Conservation (phyloP, 768 basidiomycete species). For the Rhodosporidiobolus sp. region DNA sequence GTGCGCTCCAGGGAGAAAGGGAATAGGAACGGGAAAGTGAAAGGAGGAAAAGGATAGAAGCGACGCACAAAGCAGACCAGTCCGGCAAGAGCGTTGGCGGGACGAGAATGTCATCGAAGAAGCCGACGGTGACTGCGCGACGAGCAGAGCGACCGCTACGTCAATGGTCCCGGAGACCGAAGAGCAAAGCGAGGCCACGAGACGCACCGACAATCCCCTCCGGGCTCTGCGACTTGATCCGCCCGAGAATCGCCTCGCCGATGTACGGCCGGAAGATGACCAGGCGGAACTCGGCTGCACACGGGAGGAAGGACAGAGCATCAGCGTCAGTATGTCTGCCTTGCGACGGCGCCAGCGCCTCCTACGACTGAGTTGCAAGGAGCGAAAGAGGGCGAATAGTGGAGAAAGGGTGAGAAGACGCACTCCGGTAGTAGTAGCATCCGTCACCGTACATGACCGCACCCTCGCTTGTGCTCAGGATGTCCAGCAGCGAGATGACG, state of each 20-base stretch:
- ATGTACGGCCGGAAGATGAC: slow-evolving; percentile 87
- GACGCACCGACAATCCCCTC: slow-evolving; percentile 75
- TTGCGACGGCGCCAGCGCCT: no score
- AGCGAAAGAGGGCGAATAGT: not conserved
- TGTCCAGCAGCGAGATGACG: slow-evolving; percentile 83
- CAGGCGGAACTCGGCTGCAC: slow-evolving; percentile 76
- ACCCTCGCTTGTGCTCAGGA: slow-evolving; percentile 81
- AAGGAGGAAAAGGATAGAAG: not conserved
- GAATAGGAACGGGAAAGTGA: not conserved
- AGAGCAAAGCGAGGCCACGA: not conserved
- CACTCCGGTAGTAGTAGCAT: slow-evolving; percentile 89
- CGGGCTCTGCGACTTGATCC: slow-evolving; percentile 80
- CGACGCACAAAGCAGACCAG: slow-evolving; percentile 54
- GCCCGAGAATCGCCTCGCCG: slow-evolving; percentile 84
- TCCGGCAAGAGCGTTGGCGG: slow-evolving; percentile 74
- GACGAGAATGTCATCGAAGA: slow-evolving; percentile 92
- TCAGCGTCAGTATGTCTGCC: no score
- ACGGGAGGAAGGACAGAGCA: no score
- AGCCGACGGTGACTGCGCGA: slow-evolving; percentile 57
- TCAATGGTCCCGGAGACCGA: not conserved
- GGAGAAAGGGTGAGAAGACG: not conserved
- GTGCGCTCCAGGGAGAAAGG: not conserved
- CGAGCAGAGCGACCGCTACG: not conserved
- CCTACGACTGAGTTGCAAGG: no score
- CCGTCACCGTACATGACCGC: slow-evolving; percentile 94